These are phyloP conservation scores for Macrophomina tecta DNA, from an alignment of 2,329 filamentous ascomycete species.

Conservation along the genomic window DNA sequence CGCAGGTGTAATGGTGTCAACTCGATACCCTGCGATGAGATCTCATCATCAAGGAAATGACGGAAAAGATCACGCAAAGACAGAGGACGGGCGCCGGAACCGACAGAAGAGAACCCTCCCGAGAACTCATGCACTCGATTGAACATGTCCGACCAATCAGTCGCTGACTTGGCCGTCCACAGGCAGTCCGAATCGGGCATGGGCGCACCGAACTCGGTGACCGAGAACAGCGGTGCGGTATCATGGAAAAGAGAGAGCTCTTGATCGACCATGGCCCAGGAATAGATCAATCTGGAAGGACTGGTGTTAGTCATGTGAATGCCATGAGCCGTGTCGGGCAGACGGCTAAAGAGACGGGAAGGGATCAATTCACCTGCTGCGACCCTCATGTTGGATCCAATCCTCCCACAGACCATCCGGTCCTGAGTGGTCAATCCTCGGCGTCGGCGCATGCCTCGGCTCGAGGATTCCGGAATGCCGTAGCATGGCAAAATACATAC, in stretches of 20 bases:
- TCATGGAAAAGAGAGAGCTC: slow-evolving; percentile 73
- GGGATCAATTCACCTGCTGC: slow-evolving; percentile 60
- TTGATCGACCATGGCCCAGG: slow-evolving; percentile 77
- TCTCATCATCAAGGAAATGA: slow-evolving; percentile 69
- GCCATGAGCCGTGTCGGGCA: neutral
- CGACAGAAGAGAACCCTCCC: slow-evolving; percentile 60
- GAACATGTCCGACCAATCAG: slow-evolving; percentile 65
- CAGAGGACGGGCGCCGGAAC: slow-evolving; percentile 58
- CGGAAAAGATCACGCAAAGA: slow-evolving; percentile 71
- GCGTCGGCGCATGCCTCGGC: slow-evolving; percentile 53
- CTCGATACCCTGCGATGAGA: slow-evolving; percentile 58
- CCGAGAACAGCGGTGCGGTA: slow-evolving; percentile 65
- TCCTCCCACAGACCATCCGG: slow-evolving; percentile 64
- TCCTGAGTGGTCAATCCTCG: slow-evolving; percentile 49
- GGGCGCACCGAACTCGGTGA: slow-evolving; percentile 69
- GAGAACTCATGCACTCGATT: slow-evolving; percentile 64
- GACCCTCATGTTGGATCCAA: slow-evolving; percentile 70
- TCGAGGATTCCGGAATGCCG: slow-evolving; percentile 72
- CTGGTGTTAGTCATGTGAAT: slow-evolving; percentile 24
- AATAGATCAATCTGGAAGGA: slow-evolving; percentile 67
- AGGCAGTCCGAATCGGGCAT: slow-evolving; percentile 68
- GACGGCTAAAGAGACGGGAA: neutral
- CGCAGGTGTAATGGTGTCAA: slow-evolving; percentile 66
- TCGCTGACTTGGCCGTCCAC: slow-evolving; percentile 65
- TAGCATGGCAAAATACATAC: slow-evolving; percentile 76